Evolutionary conservation across 2,329 filamentous ascomycete species (phyloP).

Genomic region (Colletotrichum lentis): DNA sequence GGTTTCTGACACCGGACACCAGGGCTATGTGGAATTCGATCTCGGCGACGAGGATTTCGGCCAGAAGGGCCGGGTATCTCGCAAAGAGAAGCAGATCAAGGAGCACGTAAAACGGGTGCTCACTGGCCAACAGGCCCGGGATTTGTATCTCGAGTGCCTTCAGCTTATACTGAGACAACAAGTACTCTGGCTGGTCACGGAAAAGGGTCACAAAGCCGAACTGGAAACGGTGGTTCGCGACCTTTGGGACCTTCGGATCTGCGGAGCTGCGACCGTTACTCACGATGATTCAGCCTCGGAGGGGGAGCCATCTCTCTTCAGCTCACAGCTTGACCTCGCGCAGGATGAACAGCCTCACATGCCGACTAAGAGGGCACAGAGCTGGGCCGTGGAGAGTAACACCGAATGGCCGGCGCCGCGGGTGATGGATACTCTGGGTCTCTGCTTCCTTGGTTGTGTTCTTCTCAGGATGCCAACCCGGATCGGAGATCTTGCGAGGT

Average conservation of each 20-base stretch:
- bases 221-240: slow-evolving; percentile 83
- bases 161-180: slow-evolving; percentile 88
- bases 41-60: slow-evolving; percentile 74
- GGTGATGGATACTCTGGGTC: slow-evolving; percentile 75
- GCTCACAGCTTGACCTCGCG: slow-evolving; percentile 47
- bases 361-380: slow-evolving; percentile 47
- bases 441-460: slow-evolving; percentile 82
- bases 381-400: slow-evolving; percentile 56
- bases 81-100: slow-evolving; percentile 65
- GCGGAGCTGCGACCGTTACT: slow-evolving; percentile 50
- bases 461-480: slow-evolving; percentile 80
- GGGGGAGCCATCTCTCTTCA: slow-evolving; percentile 49
- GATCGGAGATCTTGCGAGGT: slow-evolving; percentile 74
- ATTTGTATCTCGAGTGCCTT: slow-evolving; percentile 83
- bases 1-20: background rate
- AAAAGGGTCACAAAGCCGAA: slow-evolving; percentile 72
- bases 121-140: slow-evolving; percentile 72
- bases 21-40: slow-evolving; percentile 66
- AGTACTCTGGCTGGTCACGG: slow-evolving; percentile 73
- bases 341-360: slow-evolving; percentile 44
- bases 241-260: slow-evolving; percentile 79
- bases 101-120: slow-evolving; percentile 65
- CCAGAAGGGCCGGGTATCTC: slow-evolving; percentile 62
- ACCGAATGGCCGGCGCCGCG: slow-evolving; percentile 67
- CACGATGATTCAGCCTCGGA: slow-evolving; percentile 43